Evolutionary conservation across 495 filamentous ascomycete species (phyloP), one percentile per base, ranked within the genome.

Genomic region (Coniosporium apollinis): DNA sequence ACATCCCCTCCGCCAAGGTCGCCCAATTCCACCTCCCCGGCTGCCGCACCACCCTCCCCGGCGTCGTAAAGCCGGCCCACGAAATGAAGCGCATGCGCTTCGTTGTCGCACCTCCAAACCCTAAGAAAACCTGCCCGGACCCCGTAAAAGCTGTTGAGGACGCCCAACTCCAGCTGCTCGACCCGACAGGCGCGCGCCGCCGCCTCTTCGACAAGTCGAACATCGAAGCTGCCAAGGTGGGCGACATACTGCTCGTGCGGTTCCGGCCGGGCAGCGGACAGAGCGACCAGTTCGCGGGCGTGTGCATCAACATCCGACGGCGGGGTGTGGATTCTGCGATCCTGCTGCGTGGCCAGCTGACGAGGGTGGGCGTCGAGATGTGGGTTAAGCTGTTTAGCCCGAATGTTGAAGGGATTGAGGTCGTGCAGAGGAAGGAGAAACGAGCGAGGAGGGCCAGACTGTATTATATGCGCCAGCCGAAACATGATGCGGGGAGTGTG

Each of bases 341-440:
- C 28, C 56, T 94, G 41, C 64, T 99, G 35, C 67, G 89, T 18
- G 86, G 84, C 48, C 71, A 86, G 44, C 54, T 99, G 36, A 76
- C 74, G 28, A 67, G 77, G 36, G 70, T 89, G 4, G 81, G 82
- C 30, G 84, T 94, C n/a, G 89, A 99, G 71, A 85, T 94, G 82
- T 94, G 82, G 70, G 82, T 76, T 52, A 99, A 96, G 69, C 62
- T 93, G 33, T 96, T 83, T 62, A 76, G 67, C 43, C 85, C 85
- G 41, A 82, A 80, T 54, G 76, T 96, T 33, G 69, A 79, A 48
- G 81, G 81, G 38, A 79, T 99, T 48, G 91, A 99, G 62, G 76
- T 99, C 44, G 80, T 96, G 56, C 78, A 93, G 72, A 67, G 86
- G 35, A 66, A 67, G 36, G 64, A 67, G 56, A 85, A 80, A 75